Evolutionary conservation across 2,329 filamentous ascomycete genomes (phyloP).

Genomic region (Chaetomium olivaceum): DNA sequence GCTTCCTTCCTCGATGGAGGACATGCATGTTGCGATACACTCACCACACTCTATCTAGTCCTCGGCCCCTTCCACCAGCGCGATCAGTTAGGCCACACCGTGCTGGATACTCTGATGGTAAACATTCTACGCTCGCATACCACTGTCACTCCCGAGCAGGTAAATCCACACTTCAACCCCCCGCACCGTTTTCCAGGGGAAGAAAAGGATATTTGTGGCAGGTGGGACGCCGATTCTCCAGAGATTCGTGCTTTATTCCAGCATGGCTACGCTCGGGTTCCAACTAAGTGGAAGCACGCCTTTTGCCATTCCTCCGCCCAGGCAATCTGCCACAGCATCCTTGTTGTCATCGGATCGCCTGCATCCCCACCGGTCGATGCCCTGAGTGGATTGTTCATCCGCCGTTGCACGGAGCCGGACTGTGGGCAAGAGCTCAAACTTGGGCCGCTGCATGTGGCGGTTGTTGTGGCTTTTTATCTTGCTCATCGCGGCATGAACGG

Average conservation of each 20-base stretch:
- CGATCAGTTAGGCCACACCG: neutral
- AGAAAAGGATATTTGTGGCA: slow-evolving; percentile 17
- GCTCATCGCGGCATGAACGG: slow-evolving; percentile 8
- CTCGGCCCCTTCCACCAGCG: neutral
- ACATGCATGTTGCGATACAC: neutral
- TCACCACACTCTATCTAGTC: neutral
- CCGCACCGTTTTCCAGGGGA: slow-evolving; percentile 13
- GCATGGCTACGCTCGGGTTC: slow-evolving; percentile 13
- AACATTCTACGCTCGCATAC: slow-evolving; percentile 5
- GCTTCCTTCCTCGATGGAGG: neutral
- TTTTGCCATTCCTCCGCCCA: slow-evolving; percentile 18
- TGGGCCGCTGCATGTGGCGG: slow-evolving; percentile 10
- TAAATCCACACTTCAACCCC: neutral
- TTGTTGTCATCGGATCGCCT: neutral
- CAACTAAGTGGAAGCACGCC: slow-evolving; percentile 11
- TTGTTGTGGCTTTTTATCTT: slow-evolving; percentile 17
- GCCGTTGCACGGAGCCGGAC: slow-evolving; percentile 4
- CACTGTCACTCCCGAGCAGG: neutral
- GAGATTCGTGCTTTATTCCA: slow-evolving; percentile 5
- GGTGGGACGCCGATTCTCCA: slow-evolving; percentile 16
- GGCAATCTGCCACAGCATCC: slow-evolving; percentile 10
- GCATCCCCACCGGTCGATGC: slow-evolving; percentile 1
- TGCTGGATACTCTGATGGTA: slow-evolving; percentile 1
- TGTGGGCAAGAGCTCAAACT: slow-evolving; percentile 18
- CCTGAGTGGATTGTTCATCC: slow-evolving; percentile 11